Conservation (phyloP, 2,329 filamentous ascomycete genomes). For the Penicillium oxalicum region DNA sequence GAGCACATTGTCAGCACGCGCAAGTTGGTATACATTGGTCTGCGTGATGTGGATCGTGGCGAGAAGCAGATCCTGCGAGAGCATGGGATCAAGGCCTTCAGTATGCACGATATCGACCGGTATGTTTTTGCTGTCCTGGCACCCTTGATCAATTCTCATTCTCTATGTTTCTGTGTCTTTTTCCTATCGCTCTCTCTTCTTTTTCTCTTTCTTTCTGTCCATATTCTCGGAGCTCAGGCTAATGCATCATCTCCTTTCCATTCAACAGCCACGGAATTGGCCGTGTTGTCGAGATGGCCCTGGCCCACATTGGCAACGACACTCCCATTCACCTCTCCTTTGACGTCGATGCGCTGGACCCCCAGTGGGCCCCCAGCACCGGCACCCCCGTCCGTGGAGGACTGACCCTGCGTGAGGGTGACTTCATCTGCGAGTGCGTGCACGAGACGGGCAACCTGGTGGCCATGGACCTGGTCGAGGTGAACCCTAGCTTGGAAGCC, state of each 20-base stretch:
- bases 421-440: slow-evolving; percentile 89
- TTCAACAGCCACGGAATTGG: slow-evolving; percentile 77
- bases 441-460: slow-evolving; percentile 73
- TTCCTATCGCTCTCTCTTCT: too few relatives aligned
- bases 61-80: slow-evolving; percentile 91
- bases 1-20: slow-evolving; percentile 55
- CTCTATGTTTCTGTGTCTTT: too few relatives aligned
- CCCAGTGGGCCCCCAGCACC: slow-evolving; percentile 91
- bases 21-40: slow-evolving; percentile 94
- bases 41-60: slow-evolving; percentile 84
- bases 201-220: too few relatives aligned
- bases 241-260: background rate
- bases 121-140: slow-evolving; percentile 37
- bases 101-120: slow-evolving; percentile 97
- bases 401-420: slow-evolving; percentile 86
- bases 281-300: slow-evolving; percentile 94
- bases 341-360: slow-evolving; percentile 93
- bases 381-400: slow-evolving; percentile 92
- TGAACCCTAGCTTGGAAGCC: slow-evolving; percentile 66
- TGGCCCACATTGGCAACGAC: slow-evolving; percentile 88
- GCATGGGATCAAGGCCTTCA: slow-evolving; percentile 88
- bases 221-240: too few relatives aligned
- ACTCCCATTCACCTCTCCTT: slow-evolving; percentile 97
- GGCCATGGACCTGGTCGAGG: slow-evolving; percentile 76
- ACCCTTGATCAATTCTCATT: background rate